phyloP scores from a whole-genome alignment of 257 asterid genomes.

The Nicotiana sylvestris region DNA sequence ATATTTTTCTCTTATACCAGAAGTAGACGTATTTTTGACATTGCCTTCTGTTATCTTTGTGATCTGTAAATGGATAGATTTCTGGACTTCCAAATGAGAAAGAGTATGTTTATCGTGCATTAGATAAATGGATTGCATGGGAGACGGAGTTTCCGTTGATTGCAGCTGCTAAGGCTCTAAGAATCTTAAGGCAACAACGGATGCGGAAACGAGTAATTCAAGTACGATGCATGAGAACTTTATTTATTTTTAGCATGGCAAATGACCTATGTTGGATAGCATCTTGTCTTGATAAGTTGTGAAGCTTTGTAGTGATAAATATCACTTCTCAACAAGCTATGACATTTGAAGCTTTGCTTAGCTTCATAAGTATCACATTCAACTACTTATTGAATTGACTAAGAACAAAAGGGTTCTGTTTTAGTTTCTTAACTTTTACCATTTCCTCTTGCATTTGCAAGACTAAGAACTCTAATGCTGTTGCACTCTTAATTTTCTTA shows the following conservation, averaged over 20 bases:
- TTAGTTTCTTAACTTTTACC: not conserved
- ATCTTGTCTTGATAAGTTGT: not conserved
- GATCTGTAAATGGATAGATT: conserved; percentile 38
- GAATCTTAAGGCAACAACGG: conserved; percentile 57
- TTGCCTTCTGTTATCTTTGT: not conserved
- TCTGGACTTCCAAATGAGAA: conserved; percentile 81
- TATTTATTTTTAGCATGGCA: not conserved
- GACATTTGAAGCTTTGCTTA: not conserved
- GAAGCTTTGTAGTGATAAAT: not conserved
- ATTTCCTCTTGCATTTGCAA: not conserved
- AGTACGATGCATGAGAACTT: conserved; percentile 26
- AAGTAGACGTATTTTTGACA: not conserved
- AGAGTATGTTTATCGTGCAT: conserved; percentile 71
- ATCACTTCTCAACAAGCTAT: not conserved
- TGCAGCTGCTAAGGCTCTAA: conserved; percentile 88
- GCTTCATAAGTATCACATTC: not conserved
- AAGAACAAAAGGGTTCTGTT: not conserved
- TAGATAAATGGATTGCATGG: conserved; percentile 91
- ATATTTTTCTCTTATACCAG: not conserved
- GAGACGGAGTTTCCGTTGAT: conserved; percentile 87
- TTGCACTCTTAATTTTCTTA: not conserved
- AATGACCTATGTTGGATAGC: not conserved
- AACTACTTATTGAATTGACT: not conserved
- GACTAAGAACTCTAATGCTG: not conserved
- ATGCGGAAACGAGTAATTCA: conserved; percentile 79